phyloP scores from a whole-genome alignment of 1,284 basidiomycete species.

The Heterobasidion annosum region DNA sequence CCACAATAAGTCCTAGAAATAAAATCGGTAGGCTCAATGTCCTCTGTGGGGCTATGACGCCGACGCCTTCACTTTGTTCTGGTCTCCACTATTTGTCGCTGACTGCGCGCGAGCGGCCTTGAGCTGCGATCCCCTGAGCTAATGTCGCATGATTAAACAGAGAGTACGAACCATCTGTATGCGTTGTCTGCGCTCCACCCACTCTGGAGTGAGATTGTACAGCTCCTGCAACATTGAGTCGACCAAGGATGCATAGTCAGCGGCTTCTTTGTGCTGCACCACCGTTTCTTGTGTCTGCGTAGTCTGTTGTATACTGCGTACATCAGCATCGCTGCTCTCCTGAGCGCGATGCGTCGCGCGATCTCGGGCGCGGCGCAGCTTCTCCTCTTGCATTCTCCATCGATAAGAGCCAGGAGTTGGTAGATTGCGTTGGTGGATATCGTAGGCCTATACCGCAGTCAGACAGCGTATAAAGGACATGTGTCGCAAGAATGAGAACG shows the following conservation, averaged over 20 bases:
- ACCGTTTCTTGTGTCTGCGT: conserved; percentile 12
- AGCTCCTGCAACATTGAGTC: conserved; percentile 31
- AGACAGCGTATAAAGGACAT: no score
- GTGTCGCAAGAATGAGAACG: no score
- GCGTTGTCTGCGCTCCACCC: conserved; percentile 43
- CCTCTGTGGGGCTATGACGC: background rate
- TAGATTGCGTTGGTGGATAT: conserved; percentile 20
- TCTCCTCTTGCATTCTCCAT: conserved; percentile 21
- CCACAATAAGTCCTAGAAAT: background rate
- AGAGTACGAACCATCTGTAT: conserved; percentile 22
- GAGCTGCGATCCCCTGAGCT: background rate
- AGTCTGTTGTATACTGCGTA: conserved; percentile 27
- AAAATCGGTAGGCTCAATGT: background rate
- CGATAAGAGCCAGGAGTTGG: conserved; percentile 14
- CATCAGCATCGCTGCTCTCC: conserved; percentile 34
- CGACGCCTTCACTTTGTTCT: background rate
- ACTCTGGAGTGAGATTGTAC: conserved; percentile 49
- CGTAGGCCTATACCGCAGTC: conserved; percentile 38
- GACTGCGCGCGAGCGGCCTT: no score
- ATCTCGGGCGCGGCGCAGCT: conserved; percentile 41
- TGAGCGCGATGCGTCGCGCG: conserved; percentile 43
- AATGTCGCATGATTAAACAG: background rate
- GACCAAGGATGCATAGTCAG: conserved; percentile 13
- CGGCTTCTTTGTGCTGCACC: background rate
- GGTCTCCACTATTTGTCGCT: background rate